These are phyloP conservation scores for Fusarium marasasianum DNA, from an alignment of 2,329 filamentous ascomycete species.

Conservation along the genomic window DNA sequence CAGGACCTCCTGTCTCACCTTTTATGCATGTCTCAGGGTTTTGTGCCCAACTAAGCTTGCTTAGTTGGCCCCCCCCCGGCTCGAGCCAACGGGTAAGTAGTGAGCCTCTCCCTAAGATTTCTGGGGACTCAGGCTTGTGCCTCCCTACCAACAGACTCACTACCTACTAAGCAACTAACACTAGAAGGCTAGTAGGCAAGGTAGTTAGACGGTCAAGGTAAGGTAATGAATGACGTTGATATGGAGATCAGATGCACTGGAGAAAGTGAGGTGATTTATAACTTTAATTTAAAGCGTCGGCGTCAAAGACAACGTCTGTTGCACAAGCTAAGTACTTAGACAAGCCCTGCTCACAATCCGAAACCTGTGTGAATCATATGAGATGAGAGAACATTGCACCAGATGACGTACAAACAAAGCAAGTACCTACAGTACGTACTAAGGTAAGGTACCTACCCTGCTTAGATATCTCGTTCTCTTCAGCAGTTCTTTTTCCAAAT, in stretches of 20 bases:
- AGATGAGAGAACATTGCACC: background rate
- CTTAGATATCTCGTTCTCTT: background rate
- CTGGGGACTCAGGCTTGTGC: background rate
- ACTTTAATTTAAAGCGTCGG: background rate
- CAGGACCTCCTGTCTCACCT: too few species aligned
- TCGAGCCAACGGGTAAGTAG: too few species aligned
- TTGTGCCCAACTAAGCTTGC: too few species aligned
- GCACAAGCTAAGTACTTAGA: too few species aligned
- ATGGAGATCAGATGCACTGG: background rate
- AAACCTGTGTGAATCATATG: background rate
- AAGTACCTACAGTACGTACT: background rate
- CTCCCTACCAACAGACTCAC: background rate
- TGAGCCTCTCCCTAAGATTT: constrained; percentile 1
- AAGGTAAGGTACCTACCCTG: too few species aligned
- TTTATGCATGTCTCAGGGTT: too few species aligned
- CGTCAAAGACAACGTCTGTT: background rate
- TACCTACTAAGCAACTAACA: background rate
- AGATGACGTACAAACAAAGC: background rate
- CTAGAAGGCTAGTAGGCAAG: background rate
- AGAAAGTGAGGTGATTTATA: background rate
- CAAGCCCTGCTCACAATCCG: background rate
- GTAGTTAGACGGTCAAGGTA: background rate
- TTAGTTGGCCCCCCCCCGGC: too few species aligned
- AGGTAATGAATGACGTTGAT: constrained; percentile 3
- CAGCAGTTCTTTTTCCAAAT: background rate